Base-by-base conservation (phyloP, 805 yeast genomes). In the Wickerhamiella brachini region DNA sequence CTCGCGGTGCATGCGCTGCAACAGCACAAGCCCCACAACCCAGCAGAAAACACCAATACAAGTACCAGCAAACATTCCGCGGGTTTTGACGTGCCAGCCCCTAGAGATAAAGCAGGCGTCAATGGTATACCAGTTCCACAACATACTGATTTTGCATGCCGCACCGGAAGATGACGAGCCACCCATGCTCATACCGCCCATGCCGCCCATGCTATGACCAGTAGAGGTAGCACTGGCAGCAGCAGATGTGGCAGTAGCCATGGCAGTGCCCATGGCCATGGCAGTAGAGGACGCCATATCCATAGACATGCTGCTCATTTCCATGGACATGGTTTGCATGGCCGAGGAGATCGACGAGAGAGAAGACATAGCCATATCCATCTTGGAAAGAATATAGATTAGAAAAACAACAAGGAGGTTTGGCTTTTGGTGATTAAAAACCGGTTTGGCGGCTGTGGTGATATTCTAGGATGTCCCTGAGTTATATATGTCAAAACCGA, bases 41-140 rank as follows among this genome's bases (percentile, higher is more conserved):
- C 82, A 66, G 26, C 76, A 66, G 61, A 80, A 76, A 9, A 79
- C 77, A n/a, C 86, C 86, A 29, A 82, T 69, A 65, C 87, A 82
- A 0, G 84, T 72, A n/a, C 85, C 86, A 3, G 84, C 86, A 67
- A 81, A 81, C 65, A 72, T 78, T 0, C 81, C 82, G 51, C 68
- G 68, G 2, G 79, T 68, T 15, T 65, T 70, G 45, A 78, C 77
- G 53, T 78, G 84, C 88, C 88, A 81, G 29, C 80, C 66, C 45
- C 63, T 68, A 7, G 85, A 72, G 54, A 82, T 70, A 59, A 81
- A 81, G 61, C 86, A 82, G 5, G 81, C 67, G 56, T 81, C 80
- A 26, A 80, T 71, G 0, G 84, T 79, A 57, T 78, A 69, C 86
- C 87, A 81, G 62, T 81, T 82, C 86, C 87, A 82, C 53, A 78